These are phyloP conservation scores for Proliferodiscus dingleyae DNA, from an alignment of 2,329 filamentous ascomycete species.

Conservation along the genomic window DNA sequence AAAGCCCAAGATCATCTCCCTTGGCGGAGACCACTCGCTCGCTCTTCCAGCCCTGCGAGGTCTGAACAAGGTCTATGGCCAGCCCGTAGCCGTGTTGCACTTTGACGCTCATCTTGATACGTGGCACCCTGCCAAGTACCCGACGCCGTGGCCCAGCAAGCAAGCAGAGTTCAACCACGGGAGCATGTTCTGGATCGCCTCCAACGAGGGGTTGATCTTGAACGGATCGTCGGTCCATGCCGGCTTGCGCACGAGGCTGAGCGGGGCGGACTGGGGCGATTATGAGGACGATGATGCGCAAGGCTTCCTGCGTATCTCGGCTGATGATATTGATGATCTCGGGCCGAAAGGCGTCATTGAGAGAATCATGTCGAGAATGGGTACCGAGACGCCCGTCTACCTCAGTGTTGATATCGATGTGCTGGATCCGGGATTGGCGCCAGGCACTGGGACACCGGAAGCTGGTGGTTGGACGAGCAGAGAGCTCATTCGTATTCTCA, in stretches of 20 bases:
- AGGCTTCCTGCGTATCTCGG: slow-evolving; percentile 74
- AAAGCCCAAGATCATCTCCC: slow-evolving; percentile 48
- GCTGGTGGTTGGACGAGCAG: slow-evolving; percentile 87
- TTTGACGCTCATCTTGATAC: slow-evolving; percentile 54
- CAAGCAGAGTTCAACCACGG: slow-evolving; percentile 82
- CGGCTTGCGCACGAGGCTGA: slow-evolving; percentile 73
- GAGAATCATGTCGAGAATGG: slow-evolving; percentile 66
- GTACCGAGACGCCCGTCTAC: slow-evolving; percentile 73
- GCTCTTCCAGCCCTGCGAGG: slow-evolving; percentile 66
- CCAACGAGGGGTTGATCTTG: slow-evolving; percentile 71
- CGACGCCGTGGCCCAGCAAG: slow-evolving; percentile 65
- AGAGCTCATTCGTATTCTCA: slow-evolving; percentile 77
- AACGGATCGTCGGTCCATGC: slow-evolving; percentile 76
- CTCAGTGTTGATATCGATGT: slow-evolving; percentile 79
- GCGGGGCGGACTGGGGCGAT: slow-evolving; percentile 58
- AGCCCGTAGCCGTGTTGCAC: slow-evolving; percentile 64
- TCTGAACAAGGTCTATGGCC: slow-evolving; percentile 55
- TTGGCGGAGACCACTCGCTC: slow-evolving; percentile 71
- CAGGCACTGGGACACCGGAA: slow-evolving; percentile 83
- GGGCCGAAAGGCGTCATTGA: slow-evolving; percentile 67
- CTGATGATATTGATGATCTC: slow-evolving; percentile 83
- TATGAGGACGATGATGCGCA: slow-evolving; percentile 69
- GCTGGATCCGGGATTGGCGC: slow-evolving; percentile 63
- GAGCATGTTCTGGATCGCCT: slow-evolving; percentile 87
- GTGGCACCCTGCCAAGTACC: slow-evolving; percentile 58